These are phyloP conservation scores for Pogostemon cablin DNA, from an alignment of 257 asterid species.

Conservation along the genomic window DNA sequence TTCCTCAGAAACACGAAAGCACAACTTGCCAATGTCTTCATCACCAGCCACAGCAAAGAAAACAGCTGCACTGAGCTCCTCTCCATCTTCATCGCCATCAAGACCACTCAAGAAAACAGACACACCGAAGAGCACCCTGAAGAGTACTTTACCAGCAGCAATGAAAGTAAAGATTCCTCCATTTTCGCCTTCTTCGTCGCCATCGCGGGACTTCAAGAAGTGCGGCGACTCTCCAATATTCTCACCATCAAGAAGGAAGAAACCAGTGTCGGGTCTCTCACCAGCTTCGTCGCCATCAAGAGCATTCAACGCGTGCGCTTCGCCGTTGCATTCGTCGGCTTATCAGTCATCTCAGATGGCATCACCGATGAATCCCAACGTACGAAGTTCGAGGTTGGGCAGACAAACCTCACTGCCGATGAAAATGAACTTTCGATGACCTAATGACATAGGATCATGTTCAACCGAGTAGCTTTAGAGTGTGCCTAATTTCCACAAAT, in stretches of 20 bases:
- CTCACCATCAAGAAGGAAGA: conserved; percentile 40
- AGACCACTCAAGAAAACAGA: conserved; percentile 34
- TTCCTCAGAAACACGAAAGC: conserved; percentile 40
- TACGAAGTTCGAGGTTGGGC: conserved; percentile 41
- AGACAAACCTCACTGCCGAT: conserved; percentile 35
- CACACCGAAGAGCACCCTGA: conserved; percentile 31
- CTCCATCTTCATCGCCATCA: conserved; percentile 29
- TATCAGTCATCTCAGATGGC: conserved; percentile 44
- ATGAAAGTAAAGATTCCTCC: conserved; percentile 30
- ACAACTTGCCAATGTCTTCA: conserved; percentile 43
- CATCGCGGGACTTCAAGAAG: conserved; percentile 28
- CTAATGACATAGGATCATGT: conserved; percentile 29
- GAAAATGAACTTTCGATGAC: conserved; percentile 38
- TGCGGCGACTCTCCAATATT: conserved; percentile 29
- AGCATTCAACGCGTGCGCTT: conserved; percentile 5
- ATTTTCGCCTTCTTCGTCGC: conserved; percentile 41
- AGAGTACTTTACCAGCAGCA: conserved; percentile 51
- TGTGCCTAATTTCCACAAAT: conserved; percentile 18
- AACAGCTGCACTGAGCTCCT: background rate
- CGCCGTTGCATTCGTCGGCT: conserved; percentile 27
- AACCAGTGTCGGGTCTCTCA: conserved; percentile 31
- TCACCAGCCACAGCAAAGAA: conserved; percentile 43
- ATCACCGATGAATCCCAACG: conserved; percentile 53
- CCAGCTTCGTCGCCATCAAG: conserved; percentile 46
- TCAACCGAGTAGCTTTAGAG: conserved; percentile 27